Evolutionary conservation across 352 stramenopile species (phyloP).

Genomic region (Thalassiosira livingstoniorum): DNA sequence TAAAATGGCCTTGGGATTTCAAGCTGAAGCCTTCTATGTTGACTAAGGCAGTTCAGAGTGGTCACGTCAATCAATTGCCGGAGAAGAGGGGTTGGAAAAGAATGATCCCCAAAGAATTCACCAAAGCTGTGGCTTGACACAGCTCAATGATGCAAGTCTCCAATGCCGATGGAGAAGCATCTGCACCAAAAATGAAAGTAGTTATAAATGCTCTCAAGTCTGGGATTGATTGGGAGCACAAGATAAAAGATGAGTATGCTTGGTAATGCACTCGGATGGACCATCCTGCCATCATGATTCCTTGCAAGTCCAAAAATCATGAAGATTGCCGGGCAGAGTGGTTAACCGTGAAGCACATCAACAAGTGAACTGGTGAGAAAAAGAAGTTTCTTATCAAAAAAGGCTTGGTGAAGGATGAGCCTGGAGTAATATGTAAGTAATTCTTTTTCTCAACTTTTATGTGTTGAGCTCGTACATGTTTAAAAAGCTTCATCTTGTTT

Average conservation of each 20-base stretch:
- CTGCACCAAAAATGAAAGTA: not conserved
- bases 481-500: not conserved
- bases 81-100: not conserved
- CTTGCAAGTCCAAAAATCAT: not conserved
- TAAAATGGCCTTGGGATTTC: too few relatives aligned
- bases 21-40: not conserved
- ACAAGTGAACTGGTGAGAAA: not conserved
- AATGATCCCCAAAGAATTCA: not conserved
- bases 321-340: not conserved
- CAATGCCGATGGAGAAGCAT: not conserved
- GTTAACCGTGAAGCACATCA: not conserved
- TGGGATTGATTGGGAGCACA: constrained; percentile 17
- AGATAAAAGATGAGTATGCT: constrained; percentile 23
- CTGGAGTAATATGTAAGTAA: not conserved
- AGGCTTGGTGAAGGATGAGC: not conserved
- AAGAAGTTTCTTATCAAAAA: not conserved
- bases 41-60: not conserved
- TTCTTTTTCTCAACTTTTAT: not conserved
- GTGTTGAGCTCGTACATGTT: not conserved
- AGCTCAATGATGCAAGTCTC: not conserved
- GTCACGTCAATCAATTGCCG: not conserved
- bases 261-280: not conserved
- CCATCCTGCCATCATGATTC: not conserved
- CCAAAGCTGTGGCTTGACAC: not conserved
- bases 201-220: not conserved